These are phyloP conservation scores for Monosporascus sp. DNA, from an alignment of 2,329 filamentous ascomycete species.

Conservation along the genomic window DNA sequence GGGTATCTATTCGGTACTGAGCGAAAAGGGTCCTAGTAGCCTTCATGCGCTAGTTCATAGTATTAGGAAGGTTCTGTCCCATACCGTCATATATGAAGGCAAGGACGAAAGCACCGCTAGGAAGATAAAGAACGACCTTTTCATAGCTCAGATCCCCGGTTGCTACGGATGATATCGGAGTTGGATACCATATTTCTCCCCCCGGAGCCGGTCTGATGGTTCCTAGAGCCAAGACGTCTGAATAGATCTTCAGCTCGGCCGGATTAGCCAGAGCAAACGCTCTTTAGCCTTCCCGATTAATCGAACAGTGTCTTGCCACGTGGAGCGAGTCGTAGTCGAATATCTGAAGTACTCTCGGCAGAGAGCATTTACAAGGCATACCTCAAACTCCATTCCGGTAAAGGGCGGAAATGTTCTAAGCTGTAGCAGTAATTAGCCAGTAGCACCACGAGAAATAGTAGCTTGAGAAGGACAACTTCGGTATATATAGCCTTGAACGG, in stretches of 20 bases:
- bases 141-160: constrained; percentile 2
- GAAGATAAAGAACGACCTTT: constrained; percentile 14
- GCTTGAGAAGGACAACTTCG: no score
- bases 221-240: not conserved
- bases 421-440: no score
- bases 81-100: constrained; percentile 7
- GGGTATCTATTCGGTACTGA: constrained; percentile 13
- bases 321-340: no score
- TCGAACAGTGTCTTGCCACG: no score
- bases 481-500: no score
- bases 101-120: constrained; percentile 15
- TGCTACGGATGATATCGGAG: not conserved
- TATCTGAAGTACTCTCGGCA: no score
- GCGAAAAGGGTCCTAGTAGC: constrained; percentile 9
- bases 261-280: constrained; percentile 3
- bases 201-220: constrained; percentile 6
- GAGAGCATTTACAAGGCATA: no score
- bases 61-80: constrained; percentile 2
- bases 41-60: constrained; percentile 4
- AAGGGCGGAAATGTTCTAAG: no score
- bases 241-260: not conserved
- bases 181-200: constrained; percentile 14
- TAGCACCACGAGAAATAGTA: no score
- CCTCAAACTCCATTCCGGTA: no score
- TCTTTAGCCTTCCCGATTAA: constrained; percentile 1